A percentile compares a stretch with the other conserved stretches of the same genome.
Conservation (phyloP, 1,284 basidiomycete genomes). For the Malassezia caprae region DNA sequence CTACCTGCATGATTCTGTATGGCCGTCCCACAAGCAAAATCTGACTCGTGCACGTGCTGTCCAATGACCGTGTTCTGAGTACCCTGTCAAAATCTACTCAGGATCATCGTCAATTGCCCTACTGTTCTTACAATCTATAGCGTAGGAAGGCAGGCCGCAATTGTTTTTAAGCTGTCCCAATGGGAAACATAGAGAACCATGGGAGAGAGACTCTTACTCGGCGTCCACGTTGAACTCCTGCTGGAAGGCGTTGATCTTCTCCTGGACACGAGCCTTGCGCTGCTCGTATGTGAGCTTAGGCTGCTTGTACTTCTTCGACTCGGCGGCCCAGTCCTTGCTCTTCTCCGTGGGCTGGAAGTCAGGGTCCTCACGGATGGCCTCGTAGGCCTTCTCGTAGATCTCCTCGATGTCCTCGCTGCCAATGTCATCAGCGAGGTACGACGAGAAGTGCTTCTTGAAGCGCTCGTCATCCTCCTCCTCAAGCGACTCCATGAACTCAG, state of each 20-base stretch:
- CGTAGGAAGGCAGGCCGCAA: neutral
- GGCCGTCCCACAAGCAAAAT: neutral
- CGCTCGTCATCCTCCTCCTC: conserved; percentile 99
- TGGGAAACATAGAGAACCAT: neutral
- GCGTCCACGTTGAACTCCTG: conserved; percentile 8
- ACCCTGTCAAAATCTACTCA: neutral
- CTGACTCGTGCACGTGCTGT: neutral
- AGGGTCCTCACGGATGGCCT: conserved; percentile 88
- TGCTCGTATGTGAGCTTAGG: conserved; percentile 66
- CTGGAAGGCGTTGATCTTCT: conserved; percentile 43
- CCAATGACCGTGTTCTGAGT: neutral
- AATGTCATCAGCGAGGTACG: conserved; percentile 87
- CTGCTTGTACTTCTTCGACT: conserved; percentile 65
- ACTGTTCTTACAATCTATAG: conserved; percentile 5
- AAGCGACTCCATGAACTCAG: conserved; percentile 98
- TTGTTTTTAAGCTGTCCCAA: neutral
- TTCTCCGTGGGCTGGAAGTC: conserved; percentile 83
- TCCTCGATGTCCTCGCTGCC: conserved; percentile 97
- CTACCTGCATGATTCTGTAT: neutral
- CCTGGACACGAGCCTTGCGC: conserved; percentile 46
- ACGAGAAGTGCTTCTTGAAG: conserved; percentile 96
- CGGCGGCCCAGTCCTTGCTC: conserved; percentile 80
- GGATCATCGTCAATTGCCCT: conserved; percentile 13
- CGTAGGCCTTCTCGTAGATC: conserved; percentile 69
- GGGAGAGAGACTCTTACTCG: conserved; percentile 5